These are phyloP conservation scores for Aspergillus baeticus DNA, from an alignment of 495 filamentous ascomycete genomes.

Conservation along the genomic window DNA sequence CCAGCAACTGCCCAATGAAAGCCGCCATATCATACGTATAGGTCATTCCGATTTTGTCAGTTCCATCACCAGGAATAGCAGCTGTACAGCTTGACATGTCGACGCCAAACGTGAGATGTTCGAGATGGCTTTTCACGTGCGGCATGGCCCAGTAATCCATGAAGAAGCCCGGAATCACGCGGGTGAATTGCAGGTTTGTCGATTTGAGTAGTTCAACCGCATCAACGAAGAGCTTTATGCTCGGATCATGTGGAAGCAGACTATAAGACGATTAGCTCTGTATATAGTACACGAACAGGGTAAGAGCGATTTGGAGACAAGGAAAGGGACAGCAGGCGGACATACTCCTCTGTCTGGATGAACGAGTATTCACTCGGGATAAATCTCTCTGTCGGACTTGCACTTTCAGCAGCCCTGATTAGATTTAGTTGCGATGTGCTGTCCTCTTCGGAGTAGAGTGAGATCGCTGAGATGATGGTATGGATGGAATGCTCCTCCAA, in stretches of 20 bases:
- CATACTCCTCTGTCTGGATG: constrained; percentile 36
- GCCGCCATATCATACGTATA: constrained; percentile 52
- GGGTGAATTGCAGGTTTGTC: constrained; percentile 44
- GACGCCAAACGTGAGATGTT: constrained; percentile 40
- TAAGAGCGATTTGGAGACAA: too few relatives aligned
- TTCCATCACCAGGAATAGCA: constrained; percentile 52
- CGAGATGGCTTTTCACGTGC: constrained; percentile 37
- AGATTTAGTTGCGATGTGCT: constrained; percentile 43
- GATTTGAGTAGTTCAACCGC: constrained; percentile 31
- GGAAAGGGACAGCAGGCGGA: too few relatives aligned
- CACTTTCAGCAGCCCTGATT: constrained; percentile 48
- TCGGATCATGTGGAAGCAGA: constrained; percentile 33
- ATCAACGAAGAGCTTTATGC: constrained; percentile 35
- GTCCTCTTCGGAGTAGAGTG: constrained; percentile 31
- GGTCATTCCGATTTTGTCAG: constrained; percentile 48
- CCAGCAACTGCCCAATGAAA: constrained; percentile 46
- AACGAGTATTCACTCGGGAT: constrained; percentile 51
- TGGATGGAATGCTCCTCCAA: constrained; percentile 49
- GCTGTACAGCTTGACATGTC: constrained; percentile 46
- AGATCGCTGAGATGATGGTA: constrained; percentile 51
- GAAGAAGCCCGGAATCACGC: constrained; percentile 50
- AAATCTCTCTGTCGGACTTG: constrained; percentile 42
- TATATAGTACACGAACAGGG: too few relatives aligned
- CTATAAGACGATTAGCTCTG: constrained; percentile 12
- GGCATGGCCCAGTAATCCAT: constrained; percentile 57